Conservation (phyloP, 2,329 filamentous ascomycete species). For the Thielaviopsis populi region DNA sequence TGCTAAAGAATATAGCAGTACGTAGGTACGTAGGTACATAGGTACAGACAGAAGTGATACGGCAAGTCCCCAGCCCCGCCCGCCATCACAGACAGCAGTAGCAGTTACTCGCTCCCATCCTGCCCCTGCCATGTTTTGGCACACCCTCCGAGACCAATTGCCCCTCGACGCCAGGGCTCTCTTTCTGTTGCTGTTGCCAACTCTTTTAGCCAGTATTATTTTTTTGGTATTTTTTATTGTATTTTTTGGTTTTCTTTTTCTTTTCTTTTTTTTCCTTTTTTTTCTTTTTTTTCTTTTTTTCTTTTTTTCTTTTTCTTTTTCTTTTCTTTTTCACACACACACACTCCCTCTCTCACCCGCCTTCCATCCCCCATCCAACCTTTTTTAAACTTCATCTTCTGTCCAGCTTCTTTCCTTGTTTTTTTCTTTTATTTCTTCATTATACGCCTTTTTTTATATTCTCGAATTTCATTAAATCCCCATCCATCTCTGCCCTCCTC, state of each 20-base stretch:
- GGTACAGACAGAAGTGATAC: background rate
- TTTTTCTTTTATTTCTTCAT: background rate
- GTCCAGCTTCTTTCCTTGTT: background rate
- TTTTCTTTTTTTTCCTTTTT: background rate
- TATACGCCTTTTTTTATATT: background rate
- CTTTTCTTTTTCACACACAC: no score
- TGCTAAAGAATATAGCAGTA: no score
- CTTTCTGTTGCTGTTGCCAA: background rate
- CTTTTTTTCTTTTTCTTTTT: background rate
- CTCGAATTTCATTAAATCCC: background rate
- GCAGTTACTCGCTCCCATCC: background rate
- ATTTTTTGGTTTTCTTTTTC: background rate
- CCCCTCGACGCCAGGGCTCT: slow-evolving; percentile 5
- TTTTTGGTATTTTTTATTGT: slow-evolving; percentile 6
- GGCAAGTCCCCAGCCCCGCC: background rate
- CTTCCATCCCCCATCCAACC: no score
- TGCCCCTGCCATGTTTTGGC: background rate
- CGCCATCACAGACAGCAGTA: background rate
- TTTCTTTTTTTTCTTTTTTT: slow-evolving; percentile 8
- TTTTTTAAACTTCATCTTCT: background rate
- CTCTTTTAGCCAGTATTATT: slow-evolving; percentile 4
- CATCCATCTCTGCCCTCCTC: background rate
- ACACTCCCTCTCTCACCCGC: no score
- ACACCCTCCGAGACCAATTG: background rate
- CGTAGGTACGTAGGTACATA: no score